Evolutionary conservation across 805 yeast species (phyloP), one percentile per base, ranked within the genome.

Genomic region (Starmerella potacharoeniae): DNA sequence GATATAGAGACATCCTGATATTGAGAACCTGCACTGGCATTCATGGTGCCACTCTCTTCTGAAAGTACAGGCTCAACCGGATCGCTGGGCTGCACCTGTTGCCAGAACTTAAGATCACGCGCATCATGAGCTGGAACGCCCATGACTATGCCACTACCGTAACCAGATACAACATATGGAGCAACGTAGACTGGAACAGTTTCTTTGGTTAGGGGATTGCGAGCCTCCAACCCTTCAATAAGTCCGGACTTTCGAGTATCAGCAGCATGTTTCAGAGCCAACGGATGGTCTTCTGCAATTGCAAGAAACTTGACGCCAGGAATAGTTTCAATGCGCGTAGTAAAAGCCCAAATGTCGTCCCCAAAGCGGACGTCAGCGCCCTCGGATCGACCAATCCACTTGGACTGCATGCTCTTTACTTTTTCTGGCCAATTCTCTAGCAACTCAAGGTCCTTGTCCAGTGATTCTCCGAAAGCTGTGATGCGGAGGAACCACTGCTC

Each of bases 71-170:
- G 58, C 13, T 41, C 60, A 1, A 49, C 14, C 5, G 28, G 28
- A 6, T 53, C 60, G 16, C 52, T 41, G 1, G 36, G 55, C 6
- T 29, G 40, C 49, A 4, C 57, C 55, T 65, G 86, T 86, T 66
- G 62, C 96, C 97, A 91, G 65, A 93, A 91, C 7, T 75, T 86
- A 62, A 66, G 79, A 65, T 93, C 98, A 58, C 97, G 76, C 46
- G 74, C 72, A 68, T 93, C 97, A 68, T 90, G 97, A 0, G 85
- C 96, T 2, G 98, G 98, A 63, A 95, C 87, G 1, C 98, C 98
- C 97, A 93, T 91, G 0, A 91, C 97, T 0, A 96, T 95, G 41
- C 96, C 96, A 55, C 80, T 80, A 0, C 97, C 97, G 65, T 91
- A 91, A 4, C 77, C 71, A 4, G 85, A 81, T 37, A 91, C 66